Conservation (phyloP, 2,329 filamentous ascomycete species). For the Cercospora brassicicola region DNA sequence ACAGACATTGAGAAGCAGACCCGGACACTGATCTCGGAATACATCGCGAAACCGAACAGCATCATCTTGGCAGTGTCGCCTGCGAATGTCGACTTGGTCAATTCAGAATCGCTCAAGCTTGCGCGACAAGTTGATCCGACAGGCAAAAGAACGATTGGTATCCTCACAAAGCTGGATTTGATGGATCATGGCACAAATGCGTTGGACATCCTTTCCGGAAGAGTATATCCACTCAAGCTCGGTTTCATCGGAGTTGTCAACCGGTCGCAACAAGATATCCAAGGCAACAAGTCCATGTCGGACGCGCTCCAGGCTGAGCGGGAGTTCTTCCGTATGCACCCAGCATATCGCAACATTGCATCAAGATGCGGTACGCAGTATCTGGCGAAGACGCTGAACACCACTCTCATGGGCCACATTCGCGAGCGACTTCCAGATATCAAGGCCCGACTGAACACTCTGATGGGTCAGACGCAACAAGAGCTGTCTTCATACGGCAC, state of each 20-base stretch:
- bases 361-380: slow-evolving; percentile 90
- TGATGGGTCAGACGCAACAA: slow-evolving; percentile 99
- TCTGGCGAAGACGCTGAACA: slow-evolving; percentile 90
- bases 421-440: slow-evolving; percentile 94
- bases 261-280: slow-evolving; percentile 96
- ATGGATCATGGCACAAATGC: slow-evolving; percentile 99
- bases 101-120: slow-evolving; percentile 95
- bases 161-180: slow-evolving; percentile 92
- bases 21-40: slow-evolving; percentile 91
- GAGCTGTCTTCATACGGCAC: slow-evolving; percentile 97
- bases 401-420: slow-evolving; percentile 93
- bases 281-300: slow-evolving; percentile 89
- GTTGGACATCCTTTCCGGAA: slow-evolving; percentile 92
- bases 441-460: slow-evolving; percentile 92
- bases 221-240: slow-evolving; percentile 93
- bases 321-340: slow-evolving; percentile 96
- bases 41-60: slow-evolving; percentile 98
- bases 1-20: slow-evolving; percentile 99
- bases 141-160: slow-evolving; percentile 91
- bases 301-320: slow-evolving; percentile 86
- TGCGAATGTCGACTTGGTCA: slow-evolving; percentile 96
- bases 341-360: slow-evolving; percentile 95
- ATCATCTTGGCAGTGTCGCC: slow-evolving; percentile 95
- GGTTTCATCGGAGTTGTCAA: slow-evolving; percentile 99
- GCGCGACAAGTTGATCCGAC: slow-evolving; percentile 95